Conservation (phyloP, 2,329 filamentous ascomycete species). For the Exophiala xenobiotica region DNA sequence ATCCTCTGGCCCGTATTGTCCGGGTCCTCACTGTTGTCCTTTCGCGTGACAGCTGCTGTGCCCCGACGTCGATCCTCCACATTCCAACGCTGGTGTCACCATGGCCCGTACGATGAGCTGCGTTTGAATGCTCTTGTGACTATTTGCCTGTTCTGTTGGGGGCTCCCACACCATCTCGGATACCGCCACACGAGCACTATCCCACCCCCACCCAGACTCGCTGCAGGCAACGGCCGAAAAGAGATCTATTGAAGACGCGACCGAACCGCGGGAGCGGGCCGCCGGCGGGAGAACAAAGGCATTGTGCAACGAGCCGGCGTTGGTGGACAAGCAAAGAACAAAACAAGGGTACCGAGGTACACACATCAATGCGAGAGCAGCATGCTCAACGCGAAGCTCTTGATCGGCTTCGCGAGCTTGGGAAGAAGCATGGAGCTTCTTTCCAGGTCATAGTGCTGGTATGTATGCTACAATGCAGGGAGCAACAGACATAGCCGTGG, state of each 20-base stretch:
- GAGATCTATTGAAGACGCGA: not conserved
- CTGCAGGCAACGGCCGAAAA: too few relatives aligned
- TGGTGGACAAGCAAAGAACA: constrained; percentile 5
- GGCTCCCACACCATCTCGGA: too few relatives aligned
- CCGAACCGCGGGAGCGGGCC: not conserved
- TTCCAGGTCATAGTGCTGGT: constrained; percentile 76
- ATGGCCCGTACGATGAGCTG: constrained; percentile 11
- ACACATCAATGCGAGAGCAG: constrained; percentile 22
- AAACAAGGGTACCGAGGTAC: not conserved
- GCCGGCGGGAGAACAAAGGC: constrained; percentile 1
- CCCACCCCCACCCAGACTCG: not conserved
- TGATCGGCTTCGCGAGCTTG: constrained; percentile 26
- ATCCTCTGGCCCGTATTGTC: too few relatives aligned
- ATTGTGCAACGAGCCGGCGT: constrained; percentile 13
- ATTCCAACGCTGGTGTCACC: constrained; percentile 14
- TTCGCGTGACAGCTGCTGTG: not conserved
- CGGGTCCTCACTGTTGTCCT: constrained; percentile 3
- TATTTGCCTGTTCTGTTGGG: too few relatives aligned
- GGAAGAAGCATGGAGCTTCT: constrained; percentile 44
- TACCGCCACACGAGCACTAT: too few relatives aligned
- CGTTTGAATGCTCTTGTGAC: too few relatives aligned
- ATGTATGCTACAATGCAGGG: constrained; percentile 21
- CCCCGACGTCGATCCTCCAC: constrained; percentile 7
- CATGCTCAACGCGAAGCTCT: constrained; percentile 17
- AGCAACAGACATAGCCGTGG: too few relatives aligned